phyloP scores from a whole-genome alignment of 495 filamentous ascomycete genomes.

The Entonaema liquescens region DNA sequence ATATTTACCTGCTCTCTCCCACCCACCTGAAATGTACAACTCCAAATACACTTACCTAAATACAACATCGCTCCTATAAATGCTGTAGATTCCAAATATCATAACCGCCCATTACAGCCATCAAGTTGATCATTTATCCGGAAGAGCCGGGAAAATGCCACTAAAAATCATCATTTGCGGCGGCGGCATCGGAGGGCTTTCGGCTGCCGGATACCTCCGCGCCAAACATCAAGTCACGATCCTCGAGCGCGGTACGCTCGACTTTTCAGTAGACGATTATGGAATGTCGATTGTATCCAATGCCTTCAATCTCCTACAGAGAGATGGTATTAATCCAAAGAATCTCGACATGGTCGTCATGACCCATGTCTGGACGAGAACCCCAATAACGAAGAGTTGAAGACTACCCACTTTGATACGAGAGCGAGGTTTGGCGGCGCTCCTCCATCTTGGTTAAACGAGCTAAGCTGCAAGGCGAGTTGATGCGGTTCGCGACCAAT shows the following conservation, averaged over 20 bases:
- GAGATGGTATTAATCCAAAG: conserved; percentile 34
- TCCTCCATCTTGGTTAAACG: conserved; percentile 38
- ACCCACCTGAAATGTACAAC: background rate
- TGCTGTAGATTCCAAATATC: background rate
- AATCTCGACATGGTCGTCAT: conserved; percentile 41
- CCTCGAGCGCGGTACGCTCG: conserved; percentile 41
- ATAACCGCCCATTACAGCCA: background rate
- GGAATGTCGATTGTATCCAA: conserved; percentile 42
- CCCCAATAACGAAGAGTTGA: conserved; percentile 36
- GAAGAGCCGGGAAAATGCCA: conserved; percentile 12
- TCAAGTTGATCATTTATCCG: background rate
- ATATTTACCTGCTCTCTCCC: background rate
- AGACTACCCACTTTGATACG: conserved; percentile 37
- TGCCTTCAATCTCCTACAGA: conserved; percentile 41
- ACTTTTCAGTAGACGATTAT: conserved; percentile 43
- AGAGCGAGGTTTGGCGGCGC: conserved; percentile 36
- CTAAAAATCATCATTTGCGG: conserved; percentile 42
- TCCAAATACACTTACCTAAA: background rate
- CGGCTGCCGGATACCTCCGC: conserved; percentile 42
- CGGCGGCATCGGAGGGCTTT: conserved; percentile 40
- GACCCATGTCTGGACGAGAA: conserved; percentile 41
- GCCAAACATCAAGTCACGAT: conserved; percentile 42
- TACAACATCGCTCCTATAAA: background rate
- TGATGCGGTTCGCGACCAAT: conserved; percentile 40
- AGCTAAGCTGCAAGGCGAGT: conserved; percentile 38